phyloP scores from a whole-genome alignment of 169 alveolate genomes.

The Eimeria zaria region DNA sequence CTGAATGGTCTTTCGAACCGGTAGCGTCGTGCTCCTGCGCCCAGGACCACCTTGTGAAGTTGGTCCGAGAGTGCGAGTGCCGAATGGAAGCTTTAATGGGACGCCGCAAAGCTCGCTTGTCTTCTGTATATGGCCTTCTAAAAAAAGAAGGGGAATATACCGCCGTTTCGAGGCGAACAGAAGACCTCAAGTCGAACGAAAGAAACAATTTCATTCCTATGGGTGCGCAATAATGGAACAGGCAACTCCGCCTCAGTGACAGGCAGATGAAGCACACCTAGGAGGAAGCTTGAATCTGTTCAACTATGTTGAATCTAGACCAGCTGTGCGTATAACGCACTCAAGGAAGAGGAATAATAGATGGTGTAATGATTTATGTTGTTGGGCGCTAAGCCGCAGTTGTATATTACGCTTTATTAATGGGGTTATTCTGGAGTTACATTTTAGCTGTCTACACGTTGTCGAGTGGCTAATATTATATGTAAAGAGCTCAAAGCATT shows the following conservation, averaged over 20 bases:
- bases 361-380: too few species aligned
- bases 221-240: neutral
- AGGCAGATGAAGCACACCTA: neutral
- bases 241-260: neutral
- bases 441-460: neutral
- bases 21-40: neutral
- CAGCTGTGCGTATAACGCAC: neutral
- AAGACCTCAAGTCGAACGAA: neutral
- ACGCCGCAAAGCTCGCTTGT: constrained; percentile 37
- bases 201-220: constrained; percentile 47
- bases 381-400: neutral
- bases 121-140: constrained; percentile 60
- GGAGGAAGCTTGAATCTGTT: neutral
- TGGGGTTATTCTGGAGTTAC: neutral
- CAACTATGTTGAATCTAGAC: neutral
- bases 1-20: neutral
- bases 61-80: constrained; percentile 74
- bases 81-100: constrained; percentile 56
- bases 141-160: constrained; percentile 55
- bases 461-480: neutral
- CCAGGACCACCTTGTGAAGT: constrained; percentile 64
- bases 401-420: neutral
- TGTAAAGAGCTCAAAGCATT: too few species aligned
- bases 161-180: neutral
- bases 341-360: neutral